A percentile compares a stretch with the other conserved stretches of the same genome.
Evolutionary conservation across 176 grass and related monocot genomes (phyloP).

Genomic region (Dactylis glomerata): DNA sequence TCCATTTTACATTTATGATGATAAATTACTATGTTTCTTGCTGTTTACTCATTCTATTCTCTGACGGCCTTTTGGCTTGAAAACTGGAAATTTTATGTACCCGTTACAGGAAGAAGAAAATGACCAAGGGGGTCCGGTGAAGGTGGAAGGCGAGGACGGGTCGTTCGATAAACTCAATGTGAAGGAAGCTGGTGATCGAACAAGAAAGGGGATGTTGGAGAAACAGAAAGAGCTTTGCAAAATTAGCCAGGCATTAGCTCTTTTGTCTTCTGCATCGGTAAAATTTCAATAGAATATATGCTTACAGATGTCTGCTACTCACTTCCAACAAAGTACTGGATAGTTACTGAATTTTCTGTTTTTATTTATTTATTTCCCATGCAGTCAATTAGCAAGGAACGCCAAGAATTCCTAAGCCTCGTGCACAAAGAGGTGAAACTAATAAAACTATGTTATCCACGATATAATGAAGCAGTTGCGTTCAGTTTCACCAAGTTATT

Average conservation of each 20-base stretch:
- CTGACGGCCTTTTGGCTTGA: neutral
- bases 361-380: neutral
- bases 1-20: neutral
- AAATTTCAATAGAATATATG: neutral
- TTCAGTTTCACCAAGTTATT: neutral
- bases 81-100: neutral
- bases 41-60: neutral
- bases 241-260: neutral
- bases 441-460: neutral
- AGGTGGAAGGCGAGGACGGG: neutral
- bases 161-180: neutral
- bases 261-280: neutral
- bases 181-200: neutral
- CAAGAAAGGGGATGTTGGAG: neutral
- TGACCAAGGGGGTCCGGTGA: neutral
- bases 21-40: neutral
- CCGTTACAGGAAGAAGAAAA: neutral
- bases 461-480: neutral
- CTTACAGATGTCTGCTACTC: neutral
- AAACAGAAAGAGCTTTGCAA: conserved; percentile 13
- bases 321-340: neutral
- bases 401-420: neutral
- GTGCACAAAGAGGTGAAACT: neutral
- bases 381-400: neutral
- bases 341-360: neutral